Conservation (phyloP, 352 stramenopile genomes). For the Globisporangium sylvaticum region DNA sequence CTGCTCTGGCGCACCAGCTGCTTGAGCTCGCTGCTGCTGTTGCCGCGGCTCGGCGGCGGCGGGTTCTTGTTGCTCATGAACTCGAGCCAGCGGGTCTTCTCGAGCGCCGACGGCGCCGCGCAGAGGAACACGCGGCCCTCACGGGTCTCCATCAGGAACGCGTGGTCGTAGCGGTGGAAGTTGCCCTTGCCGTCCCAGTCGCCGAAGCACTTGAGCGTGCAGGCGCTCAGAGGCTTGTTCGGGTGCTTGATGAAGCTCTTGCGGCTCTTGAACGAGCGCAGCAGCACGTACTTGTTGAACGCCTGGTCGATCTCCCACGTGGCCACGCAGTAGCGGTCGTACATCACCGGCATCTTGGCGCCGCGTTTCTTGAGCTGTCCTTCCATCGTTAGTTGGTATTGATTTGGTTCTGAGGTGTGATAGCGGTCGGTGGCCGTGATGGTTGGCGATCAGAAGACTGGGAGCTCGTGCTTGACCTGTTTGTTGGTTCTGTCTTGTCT, state of each 20-base stretch:
- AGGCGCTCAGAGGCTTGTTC: constrained; percentile 44
- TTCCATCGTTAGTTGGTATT: constrained; percentile 32
- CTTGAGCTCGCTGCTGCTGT: background rate
- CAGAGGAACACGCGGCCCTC: constrained; percentile 78
- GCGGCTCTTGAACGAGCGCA: constrained; percentile 70
- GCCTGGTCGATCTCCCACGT: constrained; percentile 52
- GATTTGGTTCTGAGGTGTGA: background rate
- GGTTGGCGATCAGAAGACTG: background rate
- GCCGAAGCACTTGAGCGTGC: constrained; percentile 66
- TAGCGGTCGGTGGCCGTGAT: background rate
- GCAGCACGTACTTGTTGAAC: constrained; percentile 49
- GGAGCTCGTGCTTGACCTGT: background rate
- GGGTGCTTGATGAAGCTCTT: constrained; percentile 40
- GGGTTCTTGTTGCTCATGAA: constrained; percentile 32
- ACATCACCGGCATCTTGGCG: constrained; percentile 72
- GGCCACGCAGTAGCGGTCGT: constrained; percentile 79
- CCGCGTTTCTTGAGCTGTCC: constrained; percentile 70
- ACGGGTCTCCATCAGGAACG: constrained; percentile 66
- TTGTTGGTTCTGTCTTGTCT: background rate
- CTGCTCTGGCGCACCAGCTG: constrained; percentile 2
- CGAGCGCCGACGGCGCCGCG: constrained; percentile 38
- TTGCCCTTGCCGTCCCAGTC: constrained; percentile 77
- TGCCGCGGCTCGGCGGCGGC: background rate
- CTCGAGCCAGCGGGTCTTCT: constrained; percentile 66
- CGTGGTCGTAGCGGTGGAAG: constrained; percentile 70